Evolutionary conservation across 495 filamentous ascomycete genomes (phyloP).

Genomic region (Penicillium coffeae): DNA sequence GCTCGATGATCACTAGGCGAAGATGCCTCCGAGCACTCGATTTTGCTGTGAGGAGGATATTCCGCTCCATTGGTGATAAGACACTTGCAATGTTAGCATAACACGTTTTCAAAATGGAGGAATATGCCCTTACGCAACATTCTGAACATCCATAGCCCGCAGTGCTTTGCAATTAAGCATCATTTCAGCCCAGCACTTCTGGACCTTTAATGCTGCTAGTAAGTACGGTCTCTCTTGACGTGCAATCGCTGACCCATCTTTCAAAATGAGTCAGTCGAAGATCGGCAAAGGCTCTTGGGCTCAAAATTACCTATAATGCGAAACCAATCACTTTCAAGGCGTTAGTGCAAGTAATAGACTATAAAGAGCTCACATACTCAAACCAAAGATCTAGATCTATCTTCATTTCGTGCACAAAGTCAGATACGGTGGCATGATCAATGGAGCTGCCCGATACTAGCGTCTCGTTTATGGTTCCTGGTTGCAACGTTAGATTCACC

Average conservation of each 20-base stretch:
- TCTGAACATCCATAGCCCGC: conserved; percentile 45
- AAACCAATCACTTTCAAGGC: conserved; percentile 36
- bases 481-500: not conserved
- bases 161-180: conserved; percentile 48
- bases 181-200: conserved; percentile 48
- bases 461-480: conserved; percentile 35
- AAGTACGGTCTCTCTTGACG: conserved; percentile 35
- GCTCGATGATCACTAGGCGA: conserved; percentile 36
- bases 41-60: conserved; percentile 44
- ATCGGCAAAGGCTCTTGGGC: too few relatives aligned
- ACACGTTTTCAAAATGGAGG: not conserved
- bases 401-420: conserved; percentile 42
- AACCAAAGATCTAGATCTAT: conserved; percentile 47
- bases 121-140: conserved; percentile 30
- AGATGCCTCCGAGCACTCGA: conserved; percentile 47
- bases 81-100: conserved; percentile 15
- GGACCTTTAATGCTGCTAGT: conserved; percentile 35
- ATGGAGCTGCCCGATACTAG: conserved; percentile 17
- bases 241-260: conserved; percentile 17
- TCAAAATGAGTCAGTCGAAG: not conserved
- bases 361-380: conserved; percentile 27
- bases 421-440: conserved; percentile 27
- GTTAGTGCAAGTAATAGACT: not conserved
- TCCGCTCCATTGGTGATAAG: conserved; percentile 39
- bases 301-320: conserved; percentile 36